Base-by-base conservation (phyloP, 306 rosid genomes). In the Cicer cuneatum region DNA sequence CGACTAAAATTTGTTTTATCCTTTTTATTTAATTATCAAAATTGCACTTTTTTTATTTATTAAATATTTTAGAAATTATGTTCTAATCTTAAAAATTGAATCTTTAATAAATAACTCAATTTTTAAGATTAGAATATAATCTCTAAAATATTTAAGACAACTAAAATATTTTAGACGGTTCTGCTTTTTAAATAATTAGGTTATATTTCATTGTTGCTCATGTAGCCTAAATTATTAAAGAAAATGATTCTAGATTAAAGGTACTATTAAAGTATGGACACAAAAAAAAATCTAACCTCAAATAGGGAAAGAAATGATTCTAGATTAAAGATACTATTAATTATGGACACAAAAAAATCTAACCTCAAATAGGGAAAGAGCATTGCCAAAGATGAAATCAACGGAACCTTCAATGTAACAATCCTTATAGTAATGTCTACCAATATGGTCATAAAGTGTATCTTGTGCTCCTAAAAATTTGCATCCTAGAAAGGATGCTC, bases 401-500 rank as follows among this genome's bases (percentile, higher is more conserved):
- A 92, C 97, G 1, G 99, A 92, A n/a, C 99, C 98, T 87, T 95
- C 99, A 24, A 94, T 92, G 61, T 92, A 95, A 74, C 98, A 92
- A 64, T 95, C 98, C 48, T 92, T 95, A 60, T 95, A 95, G 57
- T 95, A 95, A 80, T 95, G 99, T 51, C 99, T 83, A 1, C 99
- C 99, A 61, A 87, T 0, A 66, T 95, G 98, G 71, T 95, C 99
- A 72, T 95, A 95, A 1, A 95, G 83, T 41, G 99, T 94, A 70
- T 94, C 99, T 63, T 94, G 99, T 45, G 90, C 99, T 53, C 99
- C 99, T 42, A 95, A 83, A 77, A 95, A 95, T 70, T 57, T 95
- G 64, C 99, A 92, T 0, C 97, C 97, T 6, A 57, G 18, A 52
- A 95, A 92, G 3, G 92, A 58, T 41, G 99, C 99, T 14, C 89